Evolutionary conservation across 2,329 filamentous ascomycete genomes (phyloP), one percentile per base, ranked within the genome.

Genomic region (Lasiodiplodia gonubiensis): DNA sequence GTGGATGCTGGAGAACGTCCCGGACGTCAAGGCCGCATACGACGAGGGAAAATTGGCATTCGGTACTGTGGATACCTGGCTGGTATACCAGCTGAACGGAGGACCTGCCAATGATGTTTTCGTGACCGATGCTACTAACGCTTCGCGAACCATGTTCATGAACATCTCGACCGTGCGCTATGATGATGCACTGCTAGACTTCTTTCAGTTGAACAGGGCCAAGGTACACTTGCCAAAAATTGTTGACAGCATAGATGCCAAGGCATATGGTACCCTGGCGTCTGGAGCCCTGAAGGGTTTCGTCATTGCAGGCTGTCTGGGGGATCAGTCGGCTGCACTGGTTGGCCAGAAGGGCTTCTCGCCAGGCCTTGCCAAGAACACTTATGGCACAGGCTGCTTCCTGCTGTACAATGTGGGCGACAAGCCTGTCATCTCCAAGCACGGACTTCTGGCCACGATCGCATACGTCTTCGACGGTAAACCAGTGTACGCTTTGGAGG

Each of bases 111-210:
- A 84, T 57, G 86, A 88, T 64, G 80, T 92, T 52, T 89, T 91
- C 74, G 91, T 94, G 67, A 93, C 92, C 0, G 92, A 95, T 78
- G 88, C 89, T 42, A 91, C 90, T 69, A 95, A 95, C 75, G 92
- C 92, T 37, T 92, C 90, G 67, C 84, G 92, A 72, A 95, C 92
- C 69, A 94, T 94, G 92, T 94, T 96, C 78, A 92, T 94, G 89
- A 92, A 95, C 80, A 83, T 96, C 64, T 85, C 87, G 71, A 92
- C 88, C 10, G 84, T 92, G 66, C 78, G 92, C 71, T 95, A 94
- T 79, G 91, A 93, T 75, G 86, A 92, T 59, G 82, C 83, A 30
- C 83, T 94, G 27, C 81, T 94, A 35, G 80, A 87, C 46, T 94
- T 94, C 80, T 95, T 95, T 79, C 88, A 86, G 55, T 85, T 95